A percentile compares a stretch with the other conserved stretches of the same genome.
phyloP scores from a whole-genome alignment of 2,329 filamentous ascomycete genomes.

The Ceratocystis diversiconidia region DNA sequence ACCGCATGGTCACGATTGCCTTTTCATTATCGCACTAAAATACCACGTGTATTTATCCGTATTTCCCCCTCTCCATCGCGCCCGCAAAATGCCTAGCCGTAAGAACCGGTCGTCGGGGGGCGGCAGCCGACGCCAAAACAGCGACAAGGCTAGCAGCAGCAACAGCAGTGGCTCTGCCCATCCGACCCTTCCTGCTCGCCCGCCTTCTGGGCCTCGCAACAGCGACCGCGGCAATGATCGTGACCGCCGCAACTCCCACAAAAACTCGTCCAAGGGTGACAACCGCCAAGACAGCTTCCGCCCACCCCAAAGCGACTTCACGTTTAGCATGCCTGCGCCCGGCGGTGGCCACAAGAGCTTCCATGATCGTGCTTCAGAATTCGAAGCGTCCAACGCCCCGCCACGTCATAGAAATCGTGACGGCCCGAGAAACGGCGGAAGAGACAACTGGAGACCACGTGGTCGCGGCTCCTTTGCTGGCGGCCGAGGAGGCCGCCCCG shows the following conservation, averaged over 20 bases:
- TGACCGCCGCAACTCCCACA: not conserved
- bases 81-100: not conserved
- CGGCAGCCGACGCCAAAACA: conserved; percentile 23
- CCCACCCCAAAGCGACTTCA: conserved; percentile 37
- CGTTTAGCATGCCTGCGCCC: conserved; percentile 40
- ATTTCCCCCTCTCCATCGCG: not conserved
- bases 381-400: conserved; percentile 17
- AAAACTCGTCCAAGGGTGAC: not conserved
- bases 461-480: conserved; percentile 22
- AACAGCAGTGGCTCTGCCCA: conserved; percentile 36
- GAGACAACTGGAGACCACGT: conserved; percentile 20
- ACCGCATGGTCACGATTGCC: not conserved
- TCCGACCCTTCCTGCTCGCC: conserved; percentile 2
- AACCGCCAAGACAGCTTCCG: conserved; percentile 19
- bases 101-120: conserved; percentile 5
- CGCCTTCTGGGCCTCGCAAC: conserved; percentile 9
- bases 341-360: conserved; percentile 25
- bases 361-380: conserved; percentile 19
- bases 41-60: not conserved
- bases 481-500: conserved; percentile 22
- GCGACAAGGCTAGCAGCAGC: conserved; percentile 25
- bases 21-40: not conserved
- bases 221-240: conserved; percentile 1
- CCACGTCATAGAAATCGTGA: conserved; percentile 17
- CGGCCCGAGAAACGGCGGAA: conserved; percentile 4